Base-by-base conservation (phyloP, 73 alveolate species). In the Paraurostyla sp. region DNA sequence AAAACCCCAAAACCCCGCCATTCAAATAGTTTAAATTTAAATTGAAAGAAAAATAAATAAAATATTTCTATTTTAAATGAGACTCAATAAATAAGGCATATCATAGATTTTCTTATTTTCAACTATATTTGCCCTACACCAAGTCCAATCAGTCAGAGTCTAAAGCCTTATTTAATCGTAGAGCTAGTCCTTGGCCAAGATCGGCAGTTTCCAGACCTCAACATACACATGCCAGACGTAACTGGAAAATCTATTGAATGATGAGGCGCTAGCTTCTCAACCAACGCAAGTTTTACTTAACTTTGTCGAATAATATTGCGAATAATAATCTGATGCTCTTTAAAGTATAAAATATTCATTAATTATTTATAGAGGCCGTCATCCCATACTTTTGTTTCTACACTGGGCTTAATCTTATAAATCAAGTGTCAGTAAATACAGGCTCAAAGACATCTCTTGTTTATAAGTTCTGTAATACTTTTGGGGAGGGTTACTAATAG, bases 301-400 rank as follows among this genome's bases (percentile, higher is more conserved):
- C 42, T 69, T 38, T 69, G 84, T 22, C 20, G 59, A 38, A n/a
- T 18, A 69, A 23, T 69, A 13, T 69, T 69, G 84, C 35, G 54
- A 38, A 15, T 43, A 23, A 7, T 11, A 43, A 43, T 69, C 84
- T 40, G 84, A 69, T 40, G 16, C 20, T n/a, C 9, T 69, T 23
- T 32, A 69, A 69, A 69, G 84, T 69, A 69, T 35, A 63, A 33
- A 43, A 38, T n/a, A 69, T 69, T 22, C 27, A 3, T 36, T 41
- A 15, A n/a, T 38, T 11, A 69, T 30, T 69, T 36, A 69, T 69
- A 69, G 84, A 69, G 63, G 84, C 84, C 35, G 84, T 69, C 18
- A 43, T 69, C 3, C 84, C 84, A 22, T 69, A 69, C 27, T 69
- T 38, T 25, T 69, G 84, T 38, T 69, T 15, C 35, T 69, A 69